Conservation (phyloP, 371 early-diverging fungal genomes). For the Choanephora cucurbitarum region DNA sequence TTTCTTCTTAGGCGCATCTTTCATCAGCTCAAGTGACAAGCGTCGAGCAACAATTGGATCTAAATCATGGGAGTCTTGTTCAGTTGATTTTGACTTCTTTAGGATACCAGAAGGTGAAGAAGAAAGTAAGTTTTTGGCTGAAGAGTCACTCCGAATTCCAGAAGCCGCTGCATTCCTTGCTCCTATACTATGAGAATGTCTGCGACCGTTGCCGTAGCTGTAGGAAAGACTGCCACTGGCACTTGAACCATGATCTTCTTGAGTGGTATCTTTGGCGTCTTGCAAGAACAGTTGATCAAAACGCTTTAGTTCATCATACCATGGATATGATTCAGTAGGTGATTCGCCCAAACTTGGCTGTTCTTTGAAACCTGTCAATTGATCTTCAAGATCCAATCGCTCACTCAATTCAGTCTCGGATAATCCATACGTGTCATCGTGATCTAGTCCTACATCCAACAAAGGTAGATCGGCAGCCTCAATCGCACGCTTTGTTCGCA, state of each 20-base stretch:
- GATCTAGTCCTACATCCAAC: constrained; percentile 43
- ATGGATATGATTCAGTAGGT: constrained; percentile 29
- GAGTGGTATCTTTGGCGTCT: not conserved
- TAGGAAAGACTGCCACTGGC: not conserved
- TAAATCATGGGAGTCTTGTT: constrained; percentile 14
- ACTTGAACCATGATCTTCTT: not conserved
- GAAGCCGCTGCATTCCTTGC: not conserved
- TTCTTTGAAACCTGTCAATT: constrained; percentile 5
- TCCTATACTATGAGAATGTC: not conserved
- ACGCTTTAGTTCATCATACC: constrained; percentile 26
- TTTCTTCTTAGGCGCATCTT: constrained; percentile 39
- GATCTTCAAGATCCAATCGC: not conserved
- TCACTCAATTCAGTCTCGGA: constrained; percentile 5
- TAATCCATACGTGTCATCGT: constrained; percentile 2
- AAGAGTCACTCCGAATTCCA: constrained; percentile 2
- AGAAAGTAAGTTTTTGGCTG: not conserved
- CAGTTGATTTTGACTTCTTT: not conserved
- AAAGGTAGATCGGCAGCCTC: constrained; percentile 46
- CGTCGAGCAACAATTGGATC: constrained; percentile 58
- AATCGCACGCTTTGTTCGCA: constrained; percentile 42
- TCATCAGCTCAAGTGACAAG: constrained; percentile 64
- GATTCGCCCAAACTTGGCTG: constrained; percentile 30
- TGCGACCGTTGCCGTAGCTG: not conserved
- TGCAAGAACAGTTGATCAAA: constrained; percentile 30
- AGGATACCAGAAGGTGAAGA: not conserved